phyloP scores from a whole-genome alignment of 139 green algal genomes.

The Picochlorum sp. region DNA sequence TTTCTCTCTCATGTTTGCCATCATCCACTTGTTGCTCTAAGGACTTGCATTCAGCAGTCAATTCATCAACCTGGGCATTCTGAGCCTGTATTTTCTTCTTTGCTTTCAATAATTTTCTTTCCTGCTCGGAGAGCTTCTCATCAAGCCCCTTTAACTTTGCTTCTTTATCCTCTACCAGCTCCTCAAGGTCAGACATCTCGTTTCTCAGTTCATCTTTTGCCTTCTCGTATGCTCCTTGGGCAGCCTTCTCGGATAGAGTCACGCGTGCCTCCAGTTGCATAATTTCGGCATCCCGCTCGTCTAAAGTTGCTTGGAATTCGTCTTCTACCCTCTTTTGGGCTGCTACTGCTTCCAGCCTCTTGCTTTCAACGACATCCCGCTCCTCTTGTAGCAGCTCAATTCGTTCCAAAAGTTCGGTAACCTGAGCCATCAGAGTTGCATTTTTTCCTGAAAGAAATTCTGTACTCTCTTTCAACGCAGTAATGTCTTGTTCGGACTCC shows the following conservation, averaged over 20 bases:
- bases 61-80: neutral
- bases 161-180: neutral
- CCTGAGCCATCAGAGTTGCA: too few relatives aligned
- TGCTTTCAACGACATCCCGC: neutral
- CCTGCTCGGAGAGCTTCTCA: neutral
- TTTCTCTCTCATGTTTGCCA: neutral
- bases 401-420: neutral
- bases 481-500: too few relatives aligned
- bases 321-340: neutral
- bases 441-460: too few relatives aligned
- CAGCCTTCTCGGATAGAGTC: neutral
- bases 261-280: constrained; percentile 6
- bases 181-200: constrained; percentile 2
- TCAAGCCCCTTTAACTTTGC: neutral
- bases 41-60: neutral
- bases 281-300: constrained; percentile 7
- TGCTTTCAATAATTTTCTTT: constrained; percentile 5
- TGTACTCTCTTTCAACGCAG: too few relatives aligned
- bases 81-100: constrained; percentile 10
- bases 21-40: neutral
- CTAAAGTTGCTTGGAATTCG: neutral
- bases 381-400: neutral
- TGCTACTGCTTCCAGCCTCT: neutral
- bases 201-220: neutral
- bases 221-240: constrained; percentile 1